Evolutionary conservation across 257 asterid species (phyloP), one percentile per base, ranked within the genome.

Genomic region (Solanum chilense): DNA sequence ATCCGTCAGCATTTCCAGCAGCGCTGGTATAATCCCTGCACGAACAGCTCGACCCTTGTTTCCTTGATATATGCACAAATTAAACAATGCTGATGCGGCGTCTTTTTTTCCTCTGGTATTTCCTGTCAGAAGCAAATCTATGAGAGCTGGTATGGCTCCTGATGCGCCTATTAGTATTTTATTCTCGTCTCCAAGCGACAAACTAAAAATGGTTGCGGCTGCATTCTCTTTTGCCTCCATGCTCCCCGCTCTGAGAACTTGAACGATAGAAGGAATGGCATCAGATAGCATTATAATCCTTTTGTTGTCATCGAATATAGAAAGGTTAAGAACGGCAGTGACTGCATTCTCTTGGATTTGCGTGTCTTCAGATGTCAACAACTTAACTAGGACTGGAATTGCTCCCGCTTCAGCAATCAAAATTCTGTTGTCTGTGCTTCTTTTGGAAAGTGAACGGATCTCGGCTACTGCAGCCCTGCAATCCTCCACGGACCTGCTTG

Each of bases 381-480:
- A 89, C 77, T 87, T 94, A 82, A 97, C 96, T 3, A 97, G 92
- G 56, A 93, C 87, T 0, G 98, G 99, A 70, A 97, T 95, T 27
- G 99, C 98, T 41, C 98, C 99, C 0, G 98, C 95, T 88, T 95
- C 98, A 7, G 97, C 98, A 31, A 97, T 94, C 92, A 97, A 88
- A 90, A 97, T 94, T 66, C 99, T 87, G 44, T 95, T 97, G 86
- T 97, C 98, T 0, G 99, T 97, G 88, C 98, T 97, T 90, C 98
- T 88, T 90, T 94, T 97, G 69, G 99, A 97, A 35, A 97, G 89
- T 0, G 93, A 95, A 16, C 98, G 93, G 88, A 94, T 93, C 90
- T 97, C 98, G 49, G 95, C 91, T 23, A 97, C 98, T 18, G 98
- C 98, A 84, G 90, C 92, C 87, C 96, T 88, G 44, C 93, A 90